Base-by-base conservation (phyloP, 805 yeast species). In the Diddensiella transvaalensis region DNA sequence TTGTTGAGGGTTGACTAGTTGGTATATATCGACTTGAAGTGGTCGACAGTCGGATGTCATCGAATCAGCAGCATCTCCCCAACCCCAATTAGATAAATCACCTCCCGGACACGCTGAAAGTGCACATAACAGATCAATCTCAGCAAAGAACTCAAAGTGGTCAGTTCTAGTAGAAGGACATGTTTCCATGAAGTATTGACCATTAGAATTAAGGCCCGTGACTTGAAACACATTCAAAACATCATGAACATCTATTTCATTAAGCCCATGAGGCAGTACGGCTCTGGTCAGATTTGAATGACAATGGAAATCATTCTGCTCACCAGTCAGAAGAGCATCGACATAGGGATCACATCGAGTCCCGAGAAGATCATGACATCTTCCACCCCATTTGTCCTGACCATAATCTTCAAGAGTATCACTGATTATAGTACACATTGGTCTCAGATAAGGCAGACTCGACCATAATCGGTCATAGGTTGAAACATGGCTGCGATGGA, bases 81-180 rank as follows among this genome's bases (percentile, higher is more conserved):
- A 82, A 41, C 79, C 85, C 86, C 86, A 82, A 44, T 72, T 69
- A 23, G 82, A 77, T 50, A 81, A 66, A 62, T 81, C 86, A 23
- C 87, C 87, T 43, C 86, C 87, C 3, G 85, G 86, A 61, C 85
- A 82, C 5, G 85, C 81, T 47, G 80, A 74, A 42, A 82, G 73
- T 5, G 86, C 86, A 55, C 82, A 78, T 43, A 82, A 64, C 49
- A 81, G 64, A 58, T 82, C 86, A 41, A 76, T 77, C 58, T 82
- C 87, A 2, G 85, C 85, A 63, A 80, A 82, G 60, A 79, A 72
- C 62, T 82, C 86, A 57, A 82, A 80, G 61, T 77, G 79, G 58
- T 82, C 87, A 11, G 73, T 77, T 38, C 68, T 64, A 30, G 73
- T 67, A 2, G 86, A 82, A 1, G 87, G 87, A 53, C 82, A 79